Conservation (phyloP, 2,329 filamentous ascomycete species). For the Fusarium sp. region DNA sequence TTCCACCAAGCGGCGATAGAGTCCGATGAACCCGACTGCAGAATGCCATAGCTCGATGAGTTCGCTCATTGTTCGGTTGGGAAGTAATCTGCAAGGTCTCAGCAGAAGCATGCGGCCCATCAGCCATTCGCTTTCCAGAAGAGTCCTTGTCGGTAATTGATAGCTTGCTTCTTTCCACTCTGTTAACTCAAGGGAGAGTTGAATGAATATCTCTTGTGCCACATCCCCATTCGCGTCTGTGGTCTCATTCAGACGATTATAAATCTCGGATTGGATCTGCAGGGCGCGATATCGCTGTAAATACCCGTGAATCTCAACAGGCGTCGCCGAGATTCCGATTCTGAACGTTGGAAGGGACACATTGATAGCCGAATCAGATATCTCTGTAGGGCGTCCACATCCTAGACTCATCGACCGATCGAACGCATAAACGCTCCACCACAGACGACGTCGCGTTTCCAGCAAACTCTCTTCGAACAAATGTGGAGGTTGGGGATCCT, state of each 20-base stretch:
- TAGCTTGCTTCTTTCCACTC: conserved; percentile 13
- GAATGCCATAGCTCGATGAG: conserved; percentile 5
- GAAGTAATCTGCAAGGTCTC: neutral
- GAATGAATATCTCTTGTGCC: neutral
- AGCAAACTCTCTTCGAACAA: neutral
- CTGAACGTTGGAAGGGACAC: conserved; percentile 7
- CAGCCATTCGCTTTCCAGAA: conserved; percentile 18
- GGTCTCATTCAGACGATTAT: neutral
- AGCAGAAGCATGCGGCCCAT: conserved; percentile 15
- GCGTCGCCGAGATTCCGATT: conserved; percentile 7
- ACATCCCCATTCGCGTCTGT: accelerated
- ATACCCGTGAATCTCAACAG: conserved; percentile 7
- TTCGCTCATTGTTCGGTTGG: neutral
- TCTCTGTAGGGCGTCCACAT: conserved; percentile 8
- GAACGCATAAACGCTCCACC: conserved; percentile 20
- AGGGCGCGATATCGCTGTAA: conserved; percentile 14
- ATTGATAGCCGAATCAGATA: conserved; percentile 5
- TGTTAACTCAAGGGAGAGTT: neutral
- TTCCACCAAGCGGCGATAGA: conserved; percentile 1
- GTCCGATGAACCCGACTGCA: neutral
- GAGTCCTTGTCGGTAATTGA: conserved; percentile 3
- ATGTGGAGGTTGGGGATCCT: neutral
- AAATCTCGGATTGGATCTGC: conserved; percentile 10
- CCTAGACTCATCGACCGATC: conserved; percentile 21
- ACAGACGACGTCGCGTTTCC: conserved; percentile 9